phyloP scores from a whole-genome alignment of 2,329 filamentous ascomycete species.

The Bipolaris oryzae region DNA sequence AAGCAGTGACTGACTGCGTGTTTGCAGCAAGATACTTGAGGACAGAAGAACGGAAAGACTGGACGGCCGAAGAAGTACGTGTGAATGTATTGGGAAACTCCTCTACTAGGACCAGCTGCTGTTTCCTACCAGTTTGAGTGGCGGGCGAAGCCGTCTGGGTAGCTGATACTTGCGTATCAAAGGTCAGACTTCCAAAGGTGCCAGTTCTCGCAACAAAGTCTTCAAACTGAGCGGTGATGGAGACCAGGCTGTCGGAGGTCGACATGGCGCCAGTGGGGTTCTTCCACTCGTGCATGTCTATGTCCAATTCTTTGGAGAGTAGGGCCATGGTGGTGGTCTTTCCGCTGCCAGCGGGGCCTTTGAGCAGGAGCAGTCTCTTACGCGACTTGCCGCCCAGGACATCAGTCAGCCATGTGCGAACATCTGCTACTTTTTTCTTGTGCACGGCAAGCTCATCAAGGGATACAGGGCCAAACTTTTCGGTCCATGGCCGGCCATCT shows the following conservation, averaged over 20 bases:
- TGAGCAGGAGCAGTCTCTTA: conserved; percentile 80
- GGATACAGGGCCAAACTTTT: conserved; percentile 76
- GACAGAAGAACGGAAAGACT: conserved; percentile 71
- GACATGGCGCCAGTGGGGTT: conserved; percentile 73
- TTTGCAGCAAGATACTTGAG: conserved; percentile 75
- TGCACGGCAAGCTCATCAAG: conserved; percentile 90
- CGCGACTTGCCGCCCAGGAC: conserved; percentile 66
- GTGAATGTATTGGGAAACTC: conserved; percentile 59
- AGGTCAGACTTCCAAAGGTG: conserved; percentile 75
- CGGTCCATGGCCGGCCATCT: conserved; percentile 81
- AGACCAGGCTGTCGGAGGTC: conserved; percentile 67
- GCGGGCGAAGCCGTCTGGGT: conserved; percentile 19
- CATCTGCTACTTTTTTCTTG: conserved; percentile 90
- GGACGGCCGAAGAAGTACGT: conserved; percentile 51
- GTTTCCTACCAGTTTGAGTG: conserved; percentile 30
- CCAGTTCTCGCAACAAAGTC: conserved; percentile 86
- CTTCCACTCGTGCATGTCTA: conserved; percentile 86
- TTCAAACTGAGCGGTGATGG: conserved; percentile 81
- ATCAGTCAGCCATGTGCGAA: conserved; percentile 79
- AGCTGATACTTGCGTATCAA: conserved; percentile 36
- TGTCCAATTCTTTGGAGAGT: conserved; percentile 76
- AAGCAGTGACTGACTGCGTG: conserved; percentile 61
- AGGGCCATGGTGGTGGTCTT: conserved; percentile 88
- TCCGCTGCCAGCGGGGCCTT: conserved; percentile 87
- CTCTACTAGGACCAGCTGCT: conserved; percentile 56